Percentiles rank a stretch among this genome's conserved stretches.
phyloP scores from a whole-genome alignment of 208 protist genomes.

The Acanthamoeba lugdunensis region DNA sequence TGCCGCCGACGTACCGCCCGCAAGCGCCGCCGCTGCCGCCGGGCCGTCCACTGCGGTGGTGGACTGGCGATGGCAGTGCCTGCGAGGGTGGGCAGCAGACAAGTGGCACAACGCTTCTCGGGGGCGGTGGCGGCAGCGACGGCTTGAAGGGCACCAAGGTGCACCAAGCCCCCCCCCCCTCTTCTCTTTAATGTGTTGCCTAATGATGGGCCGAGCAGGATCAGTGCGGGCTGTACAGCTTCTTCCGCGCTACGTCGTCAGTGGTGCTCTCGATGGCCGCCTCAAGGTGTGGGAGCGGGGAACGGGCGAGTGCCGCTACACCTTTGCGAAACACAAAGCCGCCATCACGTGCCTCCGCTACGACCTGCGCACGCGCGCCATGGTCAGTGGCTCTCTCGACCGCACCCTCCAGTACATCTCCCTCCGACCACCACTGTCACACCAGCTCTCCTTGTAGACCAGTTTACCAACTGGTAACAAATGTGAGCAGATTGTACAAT shows the following conservation, averaged over 20 bases:
- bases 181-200: neutral
- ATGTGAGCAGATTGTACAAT: constrained; percentile 15
- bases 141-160: constrained; percentile 16
- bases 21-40: neutral
- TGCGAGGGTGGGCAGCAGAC: neutral
- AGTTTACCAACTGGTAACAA: too few species aligned
- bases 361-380: neutral
- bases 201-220: neutral
- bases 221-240: constrained; percentile 22
- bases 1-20: neutral
- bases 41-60: neutral
- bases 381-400: constrained; percentile 13
- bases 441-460: neutral
- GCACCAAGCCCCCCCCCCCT: neutral
- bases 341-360: neutral
- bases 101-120: neutral
- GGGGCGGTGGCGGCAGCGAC: neutral
- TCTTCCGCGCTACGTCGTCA: neutral
- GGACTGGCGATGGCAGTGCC: neutral
- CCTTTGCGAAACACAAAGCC: neutral
- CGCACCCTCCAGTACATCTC: neutral
- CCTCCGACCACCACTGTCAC: too few species aligned
- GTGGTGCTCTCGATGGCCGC: constrained; percentile 1
- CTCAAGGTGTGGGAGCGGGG: constrained; percentile 6
- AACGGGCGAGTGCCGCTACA: neutral